Evolutionary conservation across 1,284 basidiomycete genomes (phyloP), one percentile per base, ranked within the genome.

Genomic region (Anthracocystis setariae): DNA sequence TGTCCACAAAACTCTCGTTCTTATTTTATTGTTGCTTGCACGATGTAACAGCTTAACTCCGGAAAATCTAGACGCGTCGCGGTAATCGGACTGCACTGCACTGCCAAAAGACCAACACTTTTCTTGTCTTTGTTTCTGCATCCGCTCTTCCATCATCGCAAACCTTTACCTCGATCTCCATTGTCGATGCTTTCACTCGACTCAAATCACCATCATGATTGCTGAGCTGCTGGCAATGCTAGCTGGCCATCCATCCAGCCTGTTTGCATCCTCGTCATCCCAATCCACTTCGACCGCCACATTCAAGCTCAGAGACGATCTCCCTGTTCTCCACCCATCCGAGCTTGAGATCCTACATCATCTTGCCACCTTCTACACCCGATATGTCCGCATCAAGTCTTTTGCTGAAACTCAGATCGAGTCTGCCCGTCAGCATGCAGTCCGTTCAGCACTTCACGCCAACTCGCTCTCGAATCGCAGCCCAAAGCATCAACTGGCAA

Each of bases 161-260:
- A 33, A n/a, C 25, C 2, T n/a, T 25, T 27, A 25, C 10, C 42
- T 44, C 7, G 42, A 15, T 12, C 9, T 13, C 7, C 43, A 29
- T n/a, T 23, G 32, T 45, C 40, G 29, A 52, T 51, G 50, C 50
- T 24, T 20, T 17, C 9, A 21, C 20, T 20, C 21, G 27, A 18
- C 7, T 23, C 13, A 17, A 17, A 17, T 17, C n/a, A 17, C 8
- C 44, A 56, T 10, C 0, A 73, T 73, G 71, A 62, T 75, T 15
- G 69, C 68, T 2, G 73, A 75, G 46, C 56, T 75, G 44, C 62
- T 75, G 25, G 65, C 69, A 3, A 62, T 67, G 47, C 53, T 75
- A 42, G 61, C 58, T n/a, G 73, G 73, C 8, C 73, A 75, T 35
- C 65, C 65, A 0, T 73, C 69, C n/a, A 69, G 61, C 35, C 56